Percentiles rank a stretch among this genome's conserved stretches.
These are phyloP conservation scores for Ascochyta viciae-villosae DNA, from an alignment of 2,329 filamentous ascomycete species.

Conservation along the genomic window DNA sequence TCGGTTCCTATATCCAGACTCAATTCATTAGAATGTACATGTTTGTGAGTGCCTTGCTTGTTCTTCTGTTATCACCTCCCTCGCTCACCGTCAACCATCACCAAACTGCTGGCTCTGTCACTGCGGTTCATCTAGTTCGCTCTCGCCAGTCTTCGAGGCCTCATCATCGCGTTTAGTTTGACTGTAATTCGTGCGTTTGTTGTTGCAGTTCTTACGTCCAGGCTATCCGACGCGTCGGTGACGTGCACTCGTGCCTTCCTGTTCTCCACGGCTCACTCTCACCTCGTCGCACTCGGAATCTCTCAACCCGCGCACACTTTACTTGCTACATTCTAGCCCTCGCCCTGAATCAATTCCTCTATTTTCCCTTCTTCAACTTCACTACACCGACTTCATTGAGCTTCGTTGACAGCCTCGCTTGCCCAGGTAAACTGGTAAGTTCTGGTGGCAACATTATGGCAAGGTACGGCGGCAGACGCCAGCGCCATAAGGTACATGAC, in stretches of 20 bases:
- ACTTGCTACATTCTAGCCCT: too few relatives aligned
- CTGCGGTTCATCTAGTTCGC: not conserved
- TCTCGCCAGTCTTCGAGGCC: too few relatives aligned
- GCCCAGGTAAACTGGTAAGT: not conserved
- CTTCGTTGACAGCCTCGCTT: not conserved
- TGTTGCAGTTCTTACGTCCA: not conserved
- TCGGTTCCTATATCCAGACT: slow-evolving; percentile 41
- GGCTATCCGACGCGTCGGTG: not conserved
- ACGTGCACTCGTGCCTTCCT: slow-evolving; percentile 21
- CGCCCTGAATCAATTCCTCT: too few relatives aligned
- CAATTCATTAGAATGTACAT: slow-evolving; percentile 27
- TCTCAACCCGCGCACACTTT: too few relatives aligned
- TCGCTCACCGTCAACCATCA: not conserved
- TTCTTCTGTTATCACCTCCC: not conserved
- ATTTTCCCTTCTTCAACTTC: too few relatives aligned
- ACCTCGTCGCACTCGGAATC: not conserved
- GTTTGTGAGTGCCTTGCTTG: slow-evolving; percentile 15
- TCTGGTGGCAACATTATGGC: not conserved
- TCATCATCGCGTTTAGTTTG: not conserved
- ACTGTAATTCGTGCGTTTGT: not conserved
- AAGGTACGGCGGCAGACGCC: not conserved
- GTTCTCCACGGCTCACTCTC: slow-evolving; percentile 2
- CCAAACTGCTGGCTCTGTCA: not conserved
- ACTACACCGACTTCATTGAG: too few relatives aligned
- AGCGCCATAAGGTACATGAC: not conserved